These are phyloP conservation scores for Colletotrichum ledebouriae DNA, from an alignment of 2,329 filamentous ascomycete genomes.

Conservation along the genomic window DNA sequence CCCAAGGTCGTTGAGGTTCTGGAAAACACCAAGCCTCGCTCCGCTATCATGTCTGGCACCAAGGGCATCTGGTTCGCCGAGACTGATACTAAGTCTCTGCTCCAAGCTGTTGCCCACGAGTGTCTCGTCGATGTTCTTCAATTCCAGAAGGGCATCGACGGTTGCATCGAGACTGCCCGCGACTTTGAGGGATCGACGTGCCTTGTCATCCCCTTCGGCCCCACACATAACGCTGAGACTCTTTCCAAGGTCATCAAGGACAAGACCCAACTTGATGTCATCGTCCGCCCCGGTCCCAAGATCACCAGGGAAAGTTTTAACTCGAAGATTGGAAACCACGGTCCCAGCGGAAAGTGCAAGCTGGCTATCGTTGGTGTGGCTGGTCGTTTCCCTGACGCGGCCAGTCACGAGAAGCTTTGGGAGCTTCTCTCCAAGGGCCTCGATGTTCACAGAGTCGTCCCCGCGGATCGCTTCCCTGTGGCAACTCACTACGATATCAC, in stretches of 20 bases:
- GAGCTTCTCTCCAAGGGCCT: constrained; percentile 74
- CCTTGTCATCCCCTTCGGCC: constrained; percentile 64
- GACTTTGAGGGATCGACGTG: constrained; percentile 56
- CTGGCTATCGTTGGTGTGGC: constrained; percentile 82
- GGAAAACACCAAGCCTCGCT: constrained; percentile 58
- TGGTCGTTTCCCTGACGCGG: constrained; percentile 59
- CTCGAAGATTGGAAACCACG: constrained; percentile 61
- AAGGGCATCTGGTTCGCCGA: constrained; percentile 59
- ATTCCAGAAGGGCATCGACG: constrained; percentile 63
- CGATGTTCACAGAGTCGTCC: constrained; percentile 72
- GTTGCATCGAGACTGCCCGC: constrained; percentile 59
- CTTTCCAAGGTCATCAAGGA: constrained; percentile 58
- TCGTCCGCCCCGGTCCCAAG: constrained; percentile 54
- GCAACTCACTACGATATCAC: constrained; percentile 72
- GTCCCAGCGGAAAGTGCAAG: constrained; percentile 69
- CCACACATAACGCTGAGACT: constrained; percentile 62
- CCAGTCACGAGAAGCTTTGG: constrained; percentile 56
- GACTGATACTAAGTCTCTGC: constrained; percentile 56
- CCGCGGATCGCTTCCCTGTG: constrained; percentile 71
- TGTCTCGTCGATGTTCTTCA: constrained; percentile 64
- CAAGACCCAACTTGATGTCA: constrained; percentile 59
- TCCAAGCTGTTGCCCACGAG: constrained; percentile 60
- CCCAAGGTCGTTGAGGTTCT: constrained; percentile 55
- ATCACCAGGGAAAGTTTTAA: constrained; percentile 52
- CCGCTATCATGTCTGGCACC: constrained; percentile 65